Percentiles rank a stretch among this genome's conserved stretches.
phyloP scores from a whole-genome alignment of 768 basidiomycete species.

The Crucibulum laeve region DNA sequence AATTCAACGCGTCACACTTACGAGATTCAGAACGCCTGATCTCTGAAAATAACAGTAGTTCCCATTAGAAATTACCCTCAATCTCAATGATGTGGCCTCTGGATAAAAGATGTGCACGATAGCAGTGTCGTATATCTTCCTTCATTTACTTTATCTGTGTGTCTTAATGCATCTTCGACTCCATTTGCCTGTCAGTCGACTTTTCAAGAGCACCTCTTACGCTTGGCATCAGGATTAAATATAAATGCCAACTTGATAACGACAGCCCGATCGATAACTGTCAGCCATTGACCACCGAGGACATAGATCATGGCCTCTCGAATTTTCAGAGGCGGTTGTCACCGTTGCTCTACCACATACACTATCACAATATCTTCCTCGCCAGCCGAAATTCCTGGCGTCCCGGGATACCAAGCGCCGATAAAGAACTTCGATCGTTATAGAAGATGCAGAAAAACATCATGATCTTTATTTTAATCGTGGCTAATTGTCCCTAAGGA shows the following conservation, averaged over 20 bases:
- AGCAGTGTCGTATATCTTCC: too few relatives aligned
- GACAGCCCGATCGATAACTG: neutral
- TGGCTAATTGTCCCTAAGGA: neutral
- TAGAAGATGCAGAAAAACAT: neutral
- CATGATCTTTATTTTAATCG: neutral
- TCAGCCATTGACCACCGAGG: neutral
- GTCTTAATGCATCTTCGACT: too few relatives aligned
- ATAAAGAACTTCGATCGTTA: neutral
- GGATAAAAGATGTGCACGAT: too few relatives aligned
- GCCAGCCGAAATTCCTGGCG: neutral
- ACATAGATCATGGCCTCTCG: neutral
- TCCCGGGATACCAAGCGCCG: neutral
- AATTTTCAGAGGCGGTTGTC: neutral
- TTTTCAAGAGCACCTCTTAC: too few relatives aligned
- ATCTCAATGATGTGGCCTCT: too few relatives aligned
- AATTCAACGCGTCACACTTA: too few relatives aligned
- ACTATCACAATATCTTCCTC: neutral
- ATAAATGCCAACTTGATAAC: neutral
- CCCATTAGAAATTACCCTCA: too few relatives aligned
- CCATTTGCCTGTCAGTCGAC: too few relatives aligned
- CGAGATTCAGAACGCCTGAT: too few relatives aligned
- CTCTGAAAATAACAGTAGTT: too few relatives aligned
- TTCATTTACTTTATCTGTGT: too few relatives aligned
- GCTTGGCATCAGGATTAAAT: too few relatives aligned
- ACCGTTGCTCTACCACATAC: neutral